phyloP scores from a whole-genome alignment of 2,329 filamentous ascomycete species.

The Aspergillus luchuensis region DNA sequence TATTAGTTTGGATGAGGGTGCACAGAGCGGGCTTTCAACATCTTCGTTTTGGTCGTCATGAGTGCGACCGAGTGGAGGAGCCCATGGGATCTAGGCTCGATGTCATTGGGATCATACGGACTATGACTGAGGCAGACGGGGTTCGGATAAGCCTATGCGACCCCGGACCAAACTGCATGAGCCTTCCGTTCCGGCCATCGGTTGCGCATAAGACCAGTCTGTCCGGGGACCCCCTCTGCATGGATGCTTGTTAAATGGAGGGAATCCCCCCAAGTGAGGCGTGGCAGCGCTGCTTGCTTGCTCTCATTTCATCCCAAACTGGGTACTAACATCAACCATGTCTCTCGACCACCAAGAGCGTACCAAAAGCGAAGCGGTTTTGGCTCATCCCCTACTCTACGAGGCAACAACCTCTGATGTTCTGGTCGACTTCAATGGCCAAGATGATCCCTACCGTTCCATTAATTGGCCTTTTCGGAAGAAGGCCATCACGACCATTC shows the following conservation, averaged over 20 bases:
- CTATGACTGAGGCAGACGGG: neutral
- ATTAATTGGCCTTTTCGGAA: slow-evolving; percentile 2
- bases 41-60: no score
- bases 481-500: neutral
- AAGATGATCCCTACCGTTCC: neutral
- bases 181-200: neutral
- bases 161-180: neutral
- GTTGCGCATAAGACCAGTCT: neutral
- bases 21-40: no score
- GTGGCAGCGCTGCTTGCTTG: neutral
- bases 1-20: no score
- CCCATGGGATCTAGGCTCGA: neutral
- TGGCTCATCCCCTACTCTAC: neutral
- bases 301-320: neutral
- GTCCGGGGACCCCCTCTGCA: neutral
- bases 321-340: neutral
- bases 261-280: neutral
- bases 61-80: no score
- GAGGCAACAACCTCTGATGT: neutral
- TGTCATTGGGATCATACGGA: neutral
- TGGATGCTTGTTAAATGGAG: neutral
- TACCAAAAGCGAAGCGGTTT: neutral
- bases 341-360: neutral
- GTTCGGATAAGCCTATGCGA: neutral
- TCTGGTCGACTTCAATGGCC: slow-evolving; percentile 1